Evolutionary conservation across 2,329 filamentous ascomycete genomes (phyloP).

Genomic region (Fusarium multiceps): DNA sequence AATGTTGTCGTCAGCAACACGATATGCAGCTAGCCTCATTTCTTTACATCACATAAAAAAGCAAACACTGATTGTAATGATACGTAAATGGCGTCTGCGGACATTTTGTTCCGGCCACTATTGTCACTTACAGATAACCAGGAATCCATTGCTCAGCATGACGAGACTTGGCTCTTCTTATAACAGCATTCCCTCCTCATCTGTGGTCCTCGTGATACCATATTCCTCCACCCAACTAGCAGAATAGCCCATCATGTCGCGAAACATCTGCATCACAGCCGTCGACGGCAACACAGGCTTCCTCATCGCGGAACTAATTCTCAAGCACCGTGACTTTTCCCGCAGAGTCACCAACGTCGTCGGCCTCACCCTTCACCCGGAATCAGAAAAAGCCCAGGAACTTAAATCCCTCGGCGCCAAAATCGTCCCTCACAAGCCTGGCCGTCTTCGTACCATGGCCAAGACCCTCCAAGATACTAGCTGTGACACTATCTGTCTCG

Average conservation of each 20-base stretch:
- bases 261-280: slow-evolving; percentile 61
- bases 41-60: background rate
- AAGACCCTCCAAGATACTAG: slow-evolving; percentile 2
- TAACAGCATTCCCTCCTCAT: too few relatives aligned
- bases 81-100: slow-evolving; percentile 19
- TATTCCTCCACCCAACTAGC: too few relatives aligned
- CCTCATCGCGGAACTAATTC: slow-evolving; percentile 61
- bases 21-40: background rate
- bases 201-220: too few relatives aligned
- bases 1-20: slow-evolving; percentile 11
- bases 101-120: background rate
- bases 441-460: slow-evolving; percentile 10
- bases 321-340: slow-evolving; percentile 57
- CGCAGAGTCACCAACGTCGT: slow-evolving; percentile 55
- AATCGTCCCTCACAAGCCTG: slow-evolving; percentile 11
- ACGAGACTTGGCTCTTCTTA: background rate
- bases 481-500: slow-evolving; percentile 16
- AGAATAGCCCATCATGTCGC: slow-evolving; percentile 51
- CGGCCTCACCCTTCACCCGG: slow-evolving; percentile 56
- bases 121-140: background rate
- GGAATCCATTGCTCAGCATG: background rate
- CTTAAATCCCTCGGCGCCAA: slow-evolving; percentile 17
- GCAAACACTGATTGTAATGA: background rate
- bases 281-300: slow-evolving; percentile 64
- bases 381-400: slow-evolving; percentile 27